A percentile compares a stretch with the other conserved stretches of the same genome.
Conservation (phyloP, 2,329 filamentous ascomycete genomes). For the Ophiosphaerella herpotricha region DNA sequence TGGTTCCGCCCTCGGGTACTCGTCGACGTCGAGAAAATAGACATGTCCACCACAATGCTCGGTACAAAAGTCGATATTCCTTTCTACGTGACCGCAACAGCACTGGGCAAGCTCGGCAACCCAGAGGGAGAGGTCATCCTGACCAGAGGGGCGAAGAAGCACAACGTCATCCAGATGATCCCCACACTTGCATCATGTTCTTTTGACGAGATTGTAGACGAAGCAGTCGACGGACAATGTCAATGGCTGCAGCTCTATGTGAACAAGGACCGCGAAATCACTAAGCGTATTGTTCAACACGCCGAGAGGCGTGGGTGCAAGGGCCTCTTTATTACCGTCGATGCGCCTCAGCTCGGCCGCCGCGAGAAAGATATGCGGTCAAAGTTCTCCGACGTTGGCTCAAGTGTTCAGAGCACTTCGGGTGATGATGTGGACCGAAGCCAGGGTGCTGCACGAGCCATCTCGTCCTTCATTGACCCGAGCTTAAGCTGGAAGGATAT, state of each 20-base stretch:
- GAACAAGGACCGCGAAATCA: slow-evolving; percentile 93
- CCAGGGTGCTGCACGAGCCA: slow-evolving; percentile 92
- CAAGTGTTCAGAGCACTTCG: slow-evolving; percentile 72
- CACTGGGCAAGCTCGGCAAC: slow-evolving; percentile 91
- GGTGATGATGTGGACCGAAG: slow-evolving; percentile 78
- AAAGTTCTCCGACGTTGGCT: slow-evolving; percentile 85
- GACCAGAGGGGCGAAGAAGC: slow-evolving; percentile 79
- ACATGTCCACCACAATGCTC: slow-evolving; percentile 91
- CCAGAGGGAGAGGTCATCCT: slow-evolving; percentile 92
- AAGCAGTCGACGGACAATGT: slow-evolving; percentile 74
- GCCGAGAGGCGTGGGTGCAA: slow-evolving; percentile 91
- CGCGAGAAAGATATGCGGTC: slow-evolving; percentile 97
- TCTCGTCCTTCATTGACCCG: slow-evolving; percentile 96
- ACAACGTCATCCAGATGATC: slow-evolving; percentile 97
- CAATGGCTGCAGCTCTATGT: slow-evolving; percentile 98
- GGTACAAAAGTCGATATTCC: slow-evolving; percentile 82
- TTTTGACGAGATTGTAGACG: slow-evolving; percentile 96
- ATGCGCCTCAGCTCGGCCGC: slow-evolving; percentile 91
- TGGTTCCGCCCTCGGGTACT: slow-evolving; percentile 93
- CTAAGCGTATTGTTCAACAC: slow-evolving; percentile 85
- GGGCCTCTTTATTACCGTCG: slow-evolving; percentile 96
- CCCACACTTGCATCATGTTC: slow-evolving; percentile 95
- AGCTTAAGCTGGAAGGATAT: slow-evolving; percentile 92
- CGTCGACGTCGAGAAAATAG: slow-evolving; percentile 84
- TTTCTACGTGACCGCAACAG: slow-evolving; percentile 96